Conservation (phyloP, 768 basidiomycete genomes). For the Gloeopeniophorella convolvens region DNA sequence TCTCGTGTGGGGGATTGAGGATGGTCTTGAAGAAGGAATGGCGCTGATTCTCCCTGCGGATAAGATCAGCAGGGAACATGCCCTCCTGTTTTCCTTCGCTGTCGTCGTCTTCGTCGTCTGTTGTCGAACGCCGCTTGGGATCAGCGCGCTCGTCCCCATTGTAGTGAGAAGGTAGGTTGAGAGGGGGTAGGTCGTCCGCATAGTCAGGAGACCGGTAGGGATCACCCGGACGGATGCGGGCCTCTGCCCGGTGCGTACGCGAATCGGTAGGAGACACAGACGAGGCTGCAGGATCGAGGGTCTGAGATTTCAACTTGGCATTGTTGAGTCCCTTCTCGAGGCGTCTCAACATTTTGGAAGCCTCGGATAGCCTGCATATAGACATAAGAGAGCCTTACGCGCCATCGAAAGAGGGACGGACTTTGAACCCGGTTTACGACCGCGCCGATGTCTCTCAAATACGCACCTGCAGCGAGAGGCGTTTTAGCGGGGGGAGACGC, state of each 20-base stretch:
- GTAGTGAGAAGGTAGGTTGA: constrained; percentile 32
- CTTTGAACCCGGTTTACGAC: constrained; percentile 89
- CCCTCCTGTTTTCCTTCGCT: constrained; percentile 53
- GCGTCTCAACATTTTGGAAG: constrained; percentile 82
- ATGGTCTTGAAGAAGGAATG: constrained; percentile 82
- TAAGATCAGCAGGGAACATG: constrained; percentile 70
- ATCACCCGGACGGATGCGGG: constrained; percentile 24
- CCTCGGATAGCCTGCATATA: constrained; percentile 65
- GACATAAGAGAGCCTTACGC: constrained; percentile 12
- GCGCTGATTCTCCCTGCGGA: constrained; percentile 60
- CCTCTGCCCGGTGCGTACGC: constrained; percentile 10
- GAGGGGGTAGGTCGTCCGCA: constrained; percentile 46
- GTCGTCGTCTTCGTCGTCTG: constrained; percentile 62
- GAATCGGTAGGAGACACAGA: constrained; percentile 24
- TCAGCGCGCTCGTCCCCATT: constrained; percentile 12
- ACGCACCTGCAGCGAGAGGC: constrained; percentile 47
- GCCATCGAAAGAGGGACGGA: constrained; percentile 30
- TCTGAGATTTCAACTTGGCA: constrained; percentile 61
- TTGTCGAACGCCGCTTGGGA: constrained; percentile 14
- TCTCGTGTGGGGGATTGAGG: constrained; percentile 60
- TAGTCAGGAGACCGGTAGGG: constrained; percentile 30
- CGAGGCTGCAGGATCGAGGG: constrained; percentile 33
- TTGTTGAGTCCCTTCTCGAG: constrained; percentile 77
- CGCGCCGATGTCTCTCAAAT: constrained; percentile 86
- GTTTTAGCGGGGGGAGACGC: constrained; percentile 19